Evolutionary conservation across 2,329 filamentous ascomycete genomes (phyloP), one percentile per base, ranked within the genome.

Genomic region (Xylaria sp.): DNA sequence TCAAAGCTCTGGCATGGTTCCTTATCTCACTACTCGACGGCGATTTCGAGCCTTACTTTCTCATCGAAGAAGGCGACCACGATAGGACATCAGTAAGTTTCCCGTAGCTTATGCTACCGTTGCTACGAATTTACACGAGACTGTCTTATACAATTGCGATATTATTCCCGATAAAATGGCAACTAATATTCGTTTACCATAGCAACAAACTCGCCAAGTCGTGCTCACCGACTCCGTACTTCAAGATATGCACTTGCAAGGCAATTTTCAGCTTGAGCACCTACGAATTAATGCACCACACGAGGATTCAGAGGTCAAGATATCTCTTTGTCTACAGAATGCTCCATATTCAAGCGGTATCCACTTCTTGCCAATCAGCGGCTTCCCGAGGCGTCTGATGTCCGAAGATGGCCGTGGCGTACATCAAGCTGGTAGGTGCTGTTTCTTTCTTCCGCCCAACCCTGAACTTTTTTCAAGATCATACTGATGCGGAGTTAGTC

Each of bases 31-130:
- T 74, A 23, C 72, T 78, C 18, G 75, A 77, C 49, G 76, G 73
- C n/a, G 75, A 77, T 36, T 79, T 79, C 48, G 76, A 78, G 66
- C 78, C 78, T 25, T 78, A 78, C 64, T 78, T 79, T 62, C 58
- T 78, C 4, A 52, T 78, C 31, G 77, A 78, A 61, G 74, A 76
- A 61, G 72, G 70, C 8, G 62, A 70, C 10, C 68, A 72, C 28
- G 67, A 62, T 51, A 69, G 39, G 8, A 39, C 20, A 48, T n/a
- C 46, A 18, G 69, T 71, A 59, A 64, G 67, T 43, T 10, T 8
- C 20, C 52, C n/a, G 2, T 48, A 3, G 15, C 25, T 41, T 25
- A 6, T 49, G 7, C 18, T 54, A n/a, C 18, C 13, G 1, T 31
- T 7, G 18, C 15, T 18, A 10, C 1, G 20, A 13, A 15, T 36